A percentile compares a stretch with the other conserved stretches of the same genome.
These are phyloP conservation scores for Botrytis medusae DNA, from an alignment of 2,329 filamentous ascomycete species.

Conservation along the genomic window DNA sequence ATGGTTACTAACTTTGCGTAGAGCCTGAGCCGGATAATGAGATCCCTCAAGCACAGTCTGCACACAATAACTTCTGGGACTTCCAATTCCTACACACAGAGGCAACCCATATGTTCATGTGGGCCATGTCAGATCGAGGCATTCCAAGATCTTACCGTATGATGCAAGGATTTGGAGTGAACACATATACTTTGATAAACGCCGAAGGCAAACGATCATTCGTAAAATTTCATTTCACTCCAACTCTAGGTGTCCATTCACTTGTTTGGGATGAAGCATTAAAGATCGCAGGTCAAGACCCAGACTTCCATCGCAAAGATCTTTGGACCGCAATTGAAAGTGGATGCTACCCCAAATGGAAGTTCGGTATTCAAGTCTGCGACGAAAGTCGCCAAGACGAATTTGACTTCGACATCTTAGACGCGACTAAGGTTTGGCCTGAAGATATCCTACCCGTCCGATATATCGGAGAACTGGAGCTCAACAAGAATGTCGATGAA, in stretches of 20 bases:
- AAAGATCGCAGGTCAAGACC: constrained; percentile 62
- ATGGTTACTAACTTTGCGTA: constrained; percentile 36
- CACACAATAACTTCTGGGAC: constrained; percentile 78
- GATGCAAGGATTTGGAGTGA: constrained; percentile 86
- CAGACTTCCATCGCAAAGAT: constrained; percentile 80
- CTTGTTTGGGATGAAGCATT: constrained; percentile 79
- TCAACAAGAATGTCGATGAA: constrained; percentile 78
- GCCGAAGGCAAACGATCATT: constrained; percentile 67
- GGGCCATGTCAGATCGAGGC: constrained; percentile 72
- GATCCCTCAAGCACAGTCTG: constrained; percentile 67
- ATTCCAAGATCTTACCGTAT: constrained; percentile 76
- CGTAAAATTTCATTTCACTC: constrained; percentile 77
- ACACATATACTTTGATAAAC: constrained; percentile 71
- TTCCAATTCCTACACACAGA: constrained; percentile 68
- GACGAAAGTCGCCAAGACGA: constrained; percentile 64
- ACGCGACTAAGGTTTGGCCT: constrained; percentile 84
- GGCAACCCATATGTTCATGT: constrained; percentile 76
- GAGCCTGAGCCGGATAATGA: constrained; percentile 73
- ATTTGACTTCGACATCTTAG: constrained; percentile 72
- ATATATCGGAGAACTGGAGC: constrained; percentile 75
- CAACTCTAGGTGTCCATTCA: constrained; percentile 67
- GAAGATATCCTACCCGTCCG: constrained; percentile 73
- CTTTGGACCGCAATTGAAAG: constrained; percentile 71
- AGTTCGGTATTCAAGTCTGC: constrained; percentile 78
- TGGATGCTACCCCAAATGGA: constrained; percentile 73